phyloP scores from a whole-genome alignment of 805 yeast genomes.

The Candida coquimbonensis region DNA sequence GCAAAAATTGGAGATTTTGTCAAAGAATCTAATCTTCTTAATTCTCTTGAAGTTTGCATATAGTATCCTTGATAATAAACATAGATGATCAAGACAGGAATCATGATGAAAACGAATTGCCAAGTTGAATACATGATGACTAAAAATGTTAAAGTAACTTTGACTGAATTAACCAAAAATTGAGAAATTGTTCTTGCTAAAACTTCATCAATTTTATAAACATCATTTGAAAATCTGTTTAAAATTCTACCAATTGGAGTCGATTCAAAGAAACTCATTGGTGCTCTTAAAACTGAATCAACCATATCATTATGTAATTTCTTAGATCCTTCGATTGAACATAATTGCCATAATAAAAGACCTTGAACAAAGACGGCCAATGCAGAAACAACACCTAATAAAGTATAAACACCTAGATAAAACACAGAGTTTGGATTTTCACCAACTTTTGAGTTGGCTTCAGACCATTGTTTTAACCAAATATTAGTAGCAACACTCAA shows the following conservation, averaged over 20 bases:
- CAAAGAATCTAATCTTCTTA: conserved; percentile 75
- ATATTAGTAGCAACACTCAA: conserved; percentile 65
- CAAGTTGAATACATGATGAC: conserved; percentile 88
- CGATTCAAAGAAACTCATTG: conserved; percentile 93
- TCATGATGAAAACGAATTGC: conserved; percentile 64
- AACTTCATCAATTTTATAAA: conserved; percentile 79
- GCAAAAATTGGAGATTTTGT: conserved; percentile 78
- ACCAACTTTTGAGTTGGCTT: conserved; percentile 64
- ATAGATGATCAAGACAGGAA: conserved; percentile 64
- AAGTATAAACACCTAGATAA: conserved; percentile 71
- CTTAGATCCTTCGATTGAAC: conserved; percentile 78
- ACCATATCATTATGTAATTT: conserved; percentile 74
- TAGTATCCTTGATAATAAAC: conserved; percentile 71
- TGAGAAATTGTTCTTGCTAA: conserved; percentile 63
- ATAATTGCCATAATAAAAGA: conserved; percentile 66
- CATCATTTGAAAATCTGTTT: conserved; percentile 87
- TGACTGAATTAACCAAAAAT: conserved; percentile 55
- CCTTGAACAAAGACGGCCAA: conserved; percentile 56
- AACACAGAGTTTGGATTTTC: conserved; percentile 63
- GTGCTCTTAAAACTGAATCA: conserved; percentile 68
- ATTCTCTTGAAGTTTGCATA: conserved; percentile 70
- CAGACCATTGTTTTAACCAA: conserved; percentile 98
- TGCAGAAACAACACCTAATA: conserved; percentile 66
- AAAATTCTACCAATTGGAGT: conserved; percentile 91
- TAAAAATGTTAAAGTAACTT: conserved; percentile 64